Evolutionary conservation across 1,139 yeast genomes (phyloP).

Genomic region (Yamadazyma mexicana): DNA sequence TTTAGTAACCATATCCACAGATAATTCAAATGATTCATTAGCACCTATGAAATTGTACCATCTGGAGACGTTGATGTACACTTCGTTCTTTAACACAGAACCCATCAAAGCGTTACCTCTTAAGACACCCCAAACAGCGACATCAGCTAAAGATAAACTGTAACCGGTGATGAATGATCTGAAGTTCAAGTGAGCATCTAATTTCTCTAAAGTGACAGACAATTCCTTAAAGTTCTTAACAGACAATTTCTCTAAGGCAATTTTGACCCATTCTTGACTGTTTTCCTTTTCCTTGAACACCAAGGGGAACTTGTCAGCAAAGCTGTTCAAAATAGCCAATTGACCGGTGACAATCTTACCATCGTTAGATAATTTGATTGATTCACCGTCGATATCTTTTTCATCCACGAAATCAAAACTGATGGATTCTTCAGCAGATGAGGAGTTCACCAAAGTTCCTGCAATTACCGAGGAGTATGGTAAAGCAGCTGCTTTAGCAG

Average conservation of each 20-base stretch:
- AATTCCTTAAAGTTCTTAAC: slow-evolving; percentile 88
- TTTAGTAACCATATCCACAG: slow-evolving; percentile 66
- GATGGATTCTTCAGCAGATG: slow-evolving; percentile 47
- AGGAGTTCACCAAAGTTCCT: slow-evolving; percentile 66
- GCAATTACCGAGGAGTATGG: slow-evolving; percentile 84
- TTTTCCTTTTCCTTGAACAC: slow-evolving; percentile 29
- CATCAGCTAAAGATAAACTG: slow-evolving; percentile 69
- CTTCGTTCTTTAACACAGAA: slow-evolving; percentile 80
- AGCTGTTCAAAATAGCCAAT: slow-evolving; percentile 41
- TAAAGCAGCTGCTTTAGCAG: slow-evolving; percentile 81
- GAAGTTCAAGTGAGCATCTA: slow-evolving; percentile 83
- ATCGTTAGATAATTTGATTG: slow-evolving; percentile 45
- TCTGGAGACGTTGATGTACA: slow-evolving; percentile 83
- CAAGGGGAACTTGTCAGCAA: slow-evolving; percentile 49
- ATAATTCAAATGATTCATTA: slow-evolving; percentile 62
- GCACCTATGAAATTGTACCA: slow-evolving; percentile 84
- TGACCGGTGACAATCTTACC: slow-evolving; percentile 47
- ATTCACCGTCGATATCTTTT: slow-evolving; percentile 44
- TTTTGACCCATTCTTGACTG: slow-evolving; percentile 62
- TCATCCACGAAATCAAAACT: slow-evolving; percentile 69
- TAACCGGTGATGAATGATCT: slow-evolving; percentile 77
- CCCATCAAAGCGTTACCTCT: slow-evolving; percentile 93
- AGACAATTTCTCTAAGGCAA: slow-evolving; percentile 67
- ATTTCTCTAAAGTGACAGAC: slow-evolving; percentile 64
- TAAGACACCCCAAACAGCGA: slow-evolving; percentile 90